These are phyloP conservation scores for Ploettnerulaceae sp. DNA, from an alignment of 2,329 filamentous ascomycete genomes.

Conservation along the genomic window DNA sequence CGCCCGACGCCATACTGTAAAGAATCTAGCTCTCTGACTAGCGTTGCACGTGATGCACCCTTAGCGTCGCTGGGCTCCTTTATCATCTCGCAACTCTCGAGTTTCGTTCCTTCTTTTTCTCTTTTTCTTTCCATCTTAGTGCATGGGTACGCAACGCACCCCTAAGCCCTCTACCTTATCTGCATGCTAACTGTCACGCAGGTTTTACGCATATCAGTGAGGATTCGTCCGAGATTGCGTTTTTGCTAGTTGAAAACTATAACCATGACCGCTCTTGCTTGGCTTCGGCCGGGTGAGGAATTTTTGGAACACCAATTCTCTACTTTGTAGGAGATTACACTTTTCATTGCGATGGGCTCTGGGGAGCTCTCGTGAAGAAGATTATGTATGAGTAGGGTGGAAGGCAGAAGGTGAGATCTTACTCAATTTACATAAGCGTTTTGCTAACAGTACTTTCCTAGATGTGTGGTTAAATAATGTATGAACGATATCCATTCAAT, in stretches of 20 bases:
- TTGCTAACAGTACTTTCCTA: no score
- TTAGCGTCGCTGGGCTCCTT: no score
- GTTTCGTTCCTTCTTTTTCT: no score
- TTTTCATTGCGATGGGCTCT: constrained; percentile 50
- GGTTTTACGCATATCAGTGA: constrained; percentile 79
- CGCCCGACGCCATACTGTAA: no score
- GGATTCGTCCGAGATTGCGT: constrained; percentile 81
- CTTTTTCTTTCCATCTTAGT: constrained; percentile 52
- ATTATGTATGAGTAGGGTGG: no score
- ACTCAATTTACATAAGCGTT: no score
- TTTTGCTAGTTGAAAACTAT: constrained; percentile 65
- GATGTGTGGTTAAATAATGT: no score
- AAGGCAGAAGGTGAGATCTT: no score
- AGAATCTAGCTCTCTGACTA: no score
- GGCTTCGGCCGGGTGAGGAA: constrained; percentile 68
- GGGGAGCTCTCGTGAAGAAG: constrained; percentile 48
- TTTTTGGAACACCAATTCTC: constrained; percentile 60
- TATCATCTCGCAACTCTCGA: no score
- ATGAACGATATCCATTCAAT: no score
- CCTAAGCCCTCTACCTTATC: background rate
- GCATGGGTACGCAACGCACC: constrained; percentile 40
- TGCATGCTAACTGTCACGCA: constrained; percentile 35
- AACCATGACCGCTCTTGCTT: constrained; percentile 67
- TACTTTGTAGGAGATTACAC: constrained; percentile 29
- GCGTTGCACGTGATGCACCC: no score